Conservation (phyloP, 2,329 filamentous ascomycete genomes). For the Alternaria dauci region DNA sequence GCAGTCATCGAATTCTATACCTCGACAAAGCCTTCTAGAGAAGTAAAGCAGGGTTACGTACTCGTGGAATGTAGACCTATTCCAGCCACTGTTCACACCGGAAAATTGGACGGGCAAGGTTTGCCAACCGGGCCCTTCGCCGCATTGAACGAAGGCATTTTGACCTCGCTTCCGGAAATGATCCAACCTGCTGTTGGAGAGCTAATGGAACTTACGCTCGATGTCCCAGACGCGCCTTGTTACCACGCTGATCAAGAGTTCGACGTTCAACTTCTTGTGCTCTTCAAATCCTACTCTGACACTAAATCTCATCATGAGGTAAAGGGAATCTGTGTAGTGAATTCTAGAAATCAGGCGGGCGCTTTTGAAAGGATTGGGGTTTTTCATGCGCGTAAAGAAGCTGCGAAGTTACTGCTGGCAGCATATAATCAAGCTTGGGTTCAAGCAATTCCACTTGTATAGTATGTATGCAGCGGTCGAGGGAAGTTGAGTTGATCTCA, state of each 20-base stretch:
- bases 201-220: too few species aligned
- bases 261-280: neutral
- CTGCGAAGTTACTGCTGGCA: too few species aligned
- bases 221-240: fast-evolving
- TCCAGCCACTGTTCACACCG: neutral
- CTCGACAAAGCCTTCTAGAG: neutral
- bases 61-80: neutral
- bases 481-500: neutral
- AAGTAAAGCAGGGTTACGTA: neutral
- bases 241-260: neutral
- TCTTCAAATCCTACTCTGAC: too few species aligned
- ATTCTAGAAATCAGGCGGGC: fast-evolving
- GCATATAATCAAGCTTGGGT: neutral
- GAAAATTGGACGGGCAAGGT: too few species aligned
- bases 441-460: neutral
- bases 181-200: neutral
- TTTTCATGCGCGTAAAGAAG: fast-evolving
- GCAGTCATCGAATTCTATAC: fast-evolving
- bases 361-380: neutral
- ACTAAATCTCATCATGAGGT: too few species aligned
- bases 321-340: too few species aligned
- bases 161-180: neutral
- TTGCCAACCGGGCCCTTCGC: too few species aligned
- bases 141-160: neutral
- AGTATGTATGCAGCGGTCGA: neutral